Evolutionary conservation across 2,329 filamentous ascomycete genomes (phyloP).

Genomic region (Microdochium nivale): DNA sequence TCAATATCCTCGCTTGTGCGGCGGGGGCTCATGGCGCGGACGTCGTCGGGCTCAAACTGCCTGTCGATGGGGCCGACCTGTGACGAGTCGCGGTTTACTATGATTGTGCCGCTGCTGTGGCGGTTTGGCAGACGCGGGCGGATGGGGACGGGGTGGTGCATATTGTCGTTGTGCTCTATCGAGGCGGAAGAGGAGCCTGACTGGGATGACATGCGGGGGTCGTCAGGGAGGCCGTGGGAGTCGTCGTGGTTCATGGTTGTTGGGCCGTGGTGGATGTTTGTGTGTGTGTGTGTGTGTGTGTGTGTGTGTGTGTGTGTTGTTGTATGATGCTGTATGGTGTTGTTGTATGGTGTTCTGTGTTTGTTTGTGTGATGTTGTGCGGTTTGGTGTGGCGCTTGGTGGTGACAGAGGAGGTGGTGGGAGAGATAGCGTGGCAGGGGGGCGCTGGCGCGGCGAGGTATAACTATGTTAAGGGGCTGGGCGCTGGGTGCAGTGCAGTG

Average conservation of each 20-base stretch:
- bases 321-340: neutral
- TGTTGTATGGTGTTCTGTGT: neutral
- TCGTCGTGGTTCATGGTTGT: neutral
- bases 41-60: constrained; percentile 77
- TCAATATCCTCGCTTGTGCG: constrained; percentile 87
- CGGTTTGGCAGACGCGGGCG: constrained; percentile 64
- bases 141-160: constrained; percentile 42
- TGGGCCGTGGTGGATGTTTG: neutral
- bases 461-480: neutral
- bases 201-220: constrained; percentile 3
- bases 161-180: constrained; percentile 19
- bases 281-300: too few relatives aligned
- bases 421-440: neutral
- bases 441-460: neutral
- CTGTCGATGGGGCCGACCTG: constrained; percentile 66
- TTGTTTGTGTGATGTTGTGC: neutral
- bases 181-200: constrained; percentile 21
- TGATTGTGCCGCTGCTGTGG: constrained; percentile 75
- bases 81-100: constrained; percentile 68
- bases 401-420: neutral
- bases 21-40: constrained; percentile 88
- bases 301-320: too few relatives aligned
- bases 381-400: neutral
- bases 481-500: neutral
- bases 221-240: neutral